Evolutionary conservation across 139 green algal genomes (phyloP).

Genomic region (Asterochloris sp.): DNA sequence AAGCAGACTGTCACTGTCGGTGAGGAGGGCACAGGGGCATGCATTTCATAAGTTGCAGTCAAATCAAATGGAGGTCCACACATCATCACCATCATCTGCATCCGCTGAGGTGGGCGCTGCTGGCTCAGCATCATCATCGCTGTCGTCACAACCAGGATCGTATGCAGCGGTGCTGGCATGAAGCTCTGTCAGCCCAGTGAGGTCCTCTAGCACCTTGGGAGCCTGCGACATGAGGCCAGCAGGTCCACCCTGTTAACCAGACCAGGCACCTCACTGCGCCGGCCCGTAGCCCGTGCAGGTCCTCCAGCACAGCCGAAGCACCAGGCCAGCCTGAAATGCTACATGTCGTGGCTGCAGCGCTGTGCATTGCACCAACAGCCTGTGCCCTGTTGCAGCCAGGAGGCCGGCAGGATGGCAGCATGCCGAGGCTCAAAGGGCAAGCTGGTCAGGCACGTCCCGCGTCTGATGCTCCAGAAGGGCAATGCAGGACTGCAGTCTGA

Average conservation of each 20-base stretch:
- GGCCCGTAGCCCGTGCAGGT: not conserved
- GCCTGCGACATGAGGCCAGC: slow-evolving; percentile 21
- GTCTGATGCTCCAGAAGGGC: not conserved
- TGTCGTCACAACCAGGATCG: no score
- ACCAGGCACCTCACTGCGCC: not conserved
- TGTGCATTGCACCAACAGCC: not conserved
- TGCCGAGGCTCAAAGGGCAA: not conserved
- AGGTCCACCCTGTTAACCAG: not conserved
- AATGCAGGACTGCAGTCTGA: not conserved
- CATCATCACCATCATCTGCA: no score
- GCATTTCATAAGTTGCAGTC: no score
- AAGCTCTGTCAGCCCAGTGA: slow-evolving; percentile 80
- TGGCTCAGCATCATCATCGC: no score
- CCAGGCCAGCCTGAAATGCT: no score
- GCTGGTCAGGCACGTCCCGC: not conserved
- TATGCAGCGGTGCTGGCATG: slow-evolving; percentile 22
- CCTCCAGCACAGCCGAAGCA: not conserved
- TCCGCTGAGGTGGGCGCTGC: no score
- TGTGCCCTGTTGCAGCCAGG: not conserved
- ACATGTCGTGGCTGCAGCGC: not conserved
- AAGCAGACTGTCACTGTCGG: no score
- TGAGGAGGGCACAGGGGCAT: no score
- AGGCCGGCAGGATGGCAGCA: not conserved
- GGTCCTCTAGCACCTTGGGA: slow-evolving; percentile 60
- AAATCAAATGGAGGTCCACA: no score